Conservation (phyloP, 306 rosid species). For the Castanea mollissima region DNA sequence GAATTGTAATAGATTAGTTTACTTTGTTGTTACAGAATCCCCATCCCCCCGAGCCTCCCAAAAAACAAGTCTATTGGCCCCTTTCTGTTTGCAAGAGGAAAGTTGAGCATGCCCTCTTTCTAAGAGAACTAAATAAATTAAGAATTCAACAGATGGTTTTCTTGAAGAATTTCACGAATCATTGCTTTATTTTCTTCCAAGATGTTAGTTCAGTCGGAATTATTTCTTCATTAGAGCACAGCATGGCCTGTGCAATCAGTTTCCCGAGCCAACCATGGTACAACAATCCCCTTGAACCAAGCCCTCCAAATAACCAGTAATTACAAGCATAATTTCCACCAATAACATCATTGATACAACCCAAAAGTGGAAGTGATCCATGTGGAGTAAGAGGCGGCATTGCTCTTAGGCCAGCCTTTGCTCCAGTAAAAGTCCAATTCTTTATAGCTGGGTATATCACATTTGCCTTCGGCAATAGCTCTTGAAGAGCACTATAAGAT, state of each 20-base stretch:
- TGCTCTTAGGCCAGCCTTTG: constrained; percentile 95
- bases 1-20: background rate
- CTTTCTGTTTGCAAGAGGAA: background rate
- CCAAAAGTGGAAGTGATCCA: constrained; percentile 90
- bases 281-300: constrained; percentile 90
- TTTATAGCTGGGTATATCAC: constrained; percentile 62
- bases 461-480: constrained; percentile 76
- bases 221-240: constrained; percentile 54
- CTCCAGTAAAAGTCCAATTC: constrained; percentile 64
- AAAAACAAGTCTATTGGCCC: background rate
- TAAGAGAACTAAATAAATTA: background rate
- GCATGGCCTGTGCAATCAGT: constrained; percentile 72
- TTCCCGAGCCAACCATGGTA: constrained; percentile 94
- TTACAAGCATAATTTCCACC: constrained; percentile 40
- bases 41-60: too few relatives aligned
- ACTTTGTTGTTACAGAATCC: background rate
- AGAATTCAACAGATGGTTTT: background rate
- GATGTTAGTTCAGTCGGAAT: constrained; percentile 74
- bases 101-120: background rate
- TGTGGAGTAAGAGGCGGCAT: constrained; percentile 84
- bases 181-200: constrained; percentile 50
- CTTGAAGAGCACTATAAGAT: constrained; percentile 51
- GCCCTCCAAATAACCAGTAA: constrained; percentile 90
- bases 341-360: constrained; percentile 61
- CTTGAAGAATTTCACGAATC: background rate